phyloP scores from a whole-genome alignment of 208 protist genomes.

The Wallacemonas sp. region DNA sequence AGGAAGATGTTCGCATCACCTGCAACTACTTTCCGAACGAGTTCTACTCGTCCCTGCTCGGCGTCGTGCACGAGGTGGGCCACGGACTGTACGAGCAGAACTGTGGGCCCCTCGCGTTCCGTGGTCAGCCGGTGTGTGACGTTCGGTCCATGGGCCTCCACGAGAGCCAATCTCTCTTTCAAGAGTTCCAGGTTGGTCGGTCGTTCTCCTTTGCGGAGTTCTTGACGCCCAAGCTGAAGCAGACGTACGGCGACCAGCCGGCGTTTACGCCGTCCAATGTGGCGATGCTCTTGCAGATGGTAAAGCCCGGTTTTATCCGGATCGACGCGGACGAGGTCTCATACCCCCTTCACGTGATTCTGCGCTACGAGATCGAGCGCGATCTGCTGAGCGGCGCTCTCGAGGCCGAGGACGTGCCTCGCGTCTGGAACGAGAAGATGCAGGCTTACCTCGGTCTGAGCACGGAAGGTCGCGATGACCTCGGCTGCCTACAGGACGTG shows the following conservation, averaged over 20 bases:
- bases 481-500: conserved; percentile 67
- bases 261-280: conserved; percentile 44
- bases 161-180: conserved; percentile 81
- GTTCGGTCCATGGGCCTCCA: conserved; percentile 72
- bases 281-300: conserved; percentile 31
- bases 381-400: conserved; percentile 63
- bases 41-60: conserved; percentile 47
- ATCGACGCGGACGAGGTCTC: conserved; percentile 73
- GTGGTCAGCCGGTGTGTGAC: conserved; percentile 52
- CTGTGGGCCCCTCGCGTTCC: conserved; percentile 49
- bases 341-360: conserved; percentile 77
- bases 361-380: conserved; percentile 73
- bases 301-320: conserved; percentile 63
- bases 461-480: conserved; percentile 36
- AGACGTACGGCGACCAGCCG: conserved; percentile 40
- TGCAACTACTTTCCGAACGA: conserved; percentile 56
- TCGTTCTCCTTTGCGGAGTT: conserved; percentile 57
- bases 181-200: conserved; percentile 62
- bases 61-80: conserved; percentile 75
- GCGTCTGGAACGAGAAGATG: conserved; percentile 63
- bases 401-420: conserved; percentile 49
- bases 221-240: conserved; percentile 36
- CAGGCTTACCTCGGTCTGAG: conserved; percentile 61
- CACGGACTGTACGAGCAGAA: conserved; percentile 76
- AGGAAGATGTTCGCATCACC: conserved; percentile 81